Percentiles rank a stretch among this genome's conserved stretches.
These are phyloP conservation scores for Angomonas ambiguus DNA, from an alignment of 208 protist species.

Conservation along the genomic window DNA sequence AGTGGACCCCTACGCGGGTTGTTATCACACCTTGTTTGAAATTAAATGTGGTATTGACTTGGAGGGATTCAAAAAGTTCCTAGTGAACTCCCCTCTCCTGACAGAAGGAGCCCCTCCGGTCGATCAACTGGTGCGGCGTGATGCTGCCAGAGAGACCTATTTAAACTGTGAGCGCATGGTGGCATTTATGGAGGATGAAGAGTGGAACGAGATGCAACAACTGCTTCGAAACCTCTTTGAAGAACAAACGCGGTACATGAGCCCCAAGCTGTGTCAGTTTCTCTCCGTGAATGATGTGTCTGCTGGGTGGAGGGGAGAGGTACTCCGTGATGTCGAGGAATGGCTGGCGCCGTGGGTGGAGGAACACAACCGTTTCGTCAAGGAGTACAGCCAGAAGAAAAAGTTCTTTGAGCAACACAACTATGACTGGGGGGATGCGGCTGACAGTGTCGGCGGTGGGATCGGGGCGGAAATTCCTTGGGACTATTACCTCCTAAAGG, in stretches of 20 bases:
- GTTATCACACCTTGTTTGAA: conserved; percentile 3
- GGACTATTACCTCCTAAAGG: conserved; percentile 72
- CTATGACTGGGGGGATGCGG: background rate
- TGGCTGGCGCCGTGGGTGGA: conserved; percentile 55
- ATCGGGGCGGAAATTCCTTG: conserved; percentile 65
- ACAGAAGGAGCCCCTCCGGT: background rate
- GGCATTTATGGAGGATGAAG: conserved; percentile 38
- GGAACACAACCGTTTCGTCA: background rate
- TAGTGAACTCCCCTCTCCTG: background rate
- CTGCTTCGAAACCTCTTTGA: background rate
- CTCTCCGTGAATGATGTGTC: background rate
- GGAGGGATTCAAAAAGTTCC: background rate
- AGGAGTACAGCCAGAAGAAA: background rate
- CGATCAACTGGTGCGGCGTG: conserved; percentile 42
- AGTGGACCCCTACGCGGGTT: background rate
- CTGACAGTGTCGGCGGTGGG: conserved; percentile 11
- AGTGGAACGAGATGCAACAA: conserved; percentile 30
- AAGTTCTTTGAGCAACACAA: background rate
- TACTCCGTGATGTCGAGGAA: conserved; percentile 31
- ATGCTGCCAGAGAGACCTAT: conserved; percentile 44
- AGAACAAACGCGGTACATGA: background rate
- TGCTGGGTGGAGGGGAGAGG: conserved; percentile 11
- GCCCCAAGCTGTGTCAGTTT: conserved; percentile 1
- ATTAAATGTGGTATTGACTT: background rate
- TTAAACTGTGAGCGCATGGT: conserved; percentile 77